Conservation (phyloP, 768 basidiomycete species). For the Trametes coccinea region DNA sequence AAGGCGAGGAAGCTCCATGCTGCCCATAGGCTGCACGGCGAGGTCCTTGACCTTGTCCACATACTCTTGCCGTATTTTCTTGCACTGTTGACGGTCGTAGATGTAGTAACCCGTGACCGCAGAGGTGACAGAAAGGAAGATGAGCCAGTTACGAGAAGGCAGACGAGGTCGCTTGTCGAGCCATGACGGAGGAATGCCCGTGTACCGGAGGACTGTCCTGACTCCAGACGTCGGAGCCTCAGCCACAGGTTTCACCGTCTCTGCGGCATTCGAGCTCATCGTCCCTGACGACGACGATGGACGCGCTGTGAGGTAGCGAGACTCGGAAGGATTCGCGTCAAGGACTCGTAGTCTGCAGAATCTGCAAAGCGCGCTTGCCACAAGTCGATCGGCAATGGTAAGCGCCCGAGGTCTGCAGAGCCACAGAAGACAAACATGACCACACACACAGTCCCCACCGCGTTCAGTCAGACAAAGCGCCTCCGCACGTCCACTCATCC, state of each 20-base stretch:
- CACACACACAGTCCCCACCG: conserved; percentile 4
- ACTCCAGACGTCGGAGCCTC: conserved; percentile 50
- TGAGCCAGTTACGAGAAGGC: conserved; percentile 92
- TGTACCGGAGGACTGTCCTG: conserved; percentile 63
- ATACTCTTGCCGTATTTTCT: conserved; percentile 73
- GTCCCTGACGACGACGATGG: conserved; percentile 16
- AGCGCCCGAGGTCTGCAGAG: background rate
- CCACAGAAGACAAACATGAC: conserved; percentile 8
- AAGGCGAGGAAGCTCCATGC: conserved; percentile 69
- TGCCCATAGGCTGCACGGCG: conserved; percentile 65
- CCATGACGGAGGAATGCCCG: conserved; percentile 69
- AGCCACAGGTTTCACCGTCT: conserved; percentile 24
- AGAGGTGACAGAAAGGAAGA: conserved; percentile 81
- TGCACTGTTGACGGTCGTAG: conserved; percentile 87
- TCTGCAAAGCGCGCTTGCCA: background rate
- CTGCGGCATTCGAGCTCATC: conserved; percentile 29
- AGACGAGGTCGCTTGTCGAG: conserved; percentile 81
- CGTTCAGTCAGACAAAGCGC: conserved; percentile 10
- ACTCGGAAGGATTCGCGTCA: background rate
- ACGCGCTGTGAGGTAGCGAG: background rate
- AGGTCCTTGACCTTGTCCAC: conserved; percentile 76
- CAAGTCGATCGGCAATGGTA: background rate
- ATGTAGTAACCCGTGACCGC: conserved; percentile 70
- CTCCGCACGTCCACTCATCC: background rate
- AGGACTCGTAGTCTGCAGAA: background rate